Base-by-base conservation (phyloP, 192 early-diverging fungal species). In the Lobosporangium transversale region DNA sequence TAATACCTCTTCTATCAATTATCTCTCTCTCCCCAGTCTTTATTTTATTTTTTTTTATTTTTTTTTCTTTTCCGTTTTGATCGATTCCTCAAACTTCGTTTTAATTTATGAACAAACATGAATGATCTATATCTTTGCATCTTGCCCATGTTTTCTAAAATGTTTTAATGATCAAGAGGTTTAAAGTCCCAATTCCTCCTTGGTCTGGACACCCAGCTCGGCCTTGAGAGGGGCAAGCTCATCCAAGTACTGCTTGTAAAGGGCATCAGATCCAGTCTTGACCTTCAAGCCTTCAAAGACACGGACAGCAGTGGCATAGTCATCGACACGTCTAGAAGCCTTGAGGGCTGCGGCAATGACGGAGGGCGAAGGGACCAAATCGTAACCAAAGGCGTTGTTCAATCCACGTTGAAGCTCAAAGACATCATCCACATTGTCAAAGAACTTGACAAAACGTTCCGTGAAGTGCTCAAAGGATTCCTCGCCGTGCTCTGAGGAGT, bases 341-440 rank as follows among this genome's bases (percentile, higher is more conserved):
- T 89, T 91, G 62, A 98, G 83, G 26, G 95, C 95, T 40, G 95
- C 91, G 57, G 91, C 90, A 80, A 96, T 88, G 36, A 99, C 93
- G 37, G 90, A 89, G 66, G 93, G 84, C 26, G 92, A 83, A 40
- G 97, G 97, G n/a, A 96, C 94, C 80, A 96, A 89, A 86, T 99
- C 95, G 78, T 95, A 93, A 42, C 94, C 90, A 79, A 98, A 98
- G 83, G 94, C 92, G 82, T 99, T 96, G 89, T 98, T 98, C 80
- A 99, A 87, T 35, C 96, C 95, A 75, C 95, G 90, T 86, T 98
- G 94, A 47, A 99, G 89, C 87, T 99, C 97, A 82, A 97, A 98
- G 74, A 94, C 89, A 84, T 99, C 97, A 59, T 94, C 92, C 51
- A 91, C 91, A 63, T 88, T 88, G 57, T 93, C 90, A 83, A 94